Conservation (phyloP, 2,329 filamentous ascomycete genomes). For the Sarocladium oryzae region DNA sequence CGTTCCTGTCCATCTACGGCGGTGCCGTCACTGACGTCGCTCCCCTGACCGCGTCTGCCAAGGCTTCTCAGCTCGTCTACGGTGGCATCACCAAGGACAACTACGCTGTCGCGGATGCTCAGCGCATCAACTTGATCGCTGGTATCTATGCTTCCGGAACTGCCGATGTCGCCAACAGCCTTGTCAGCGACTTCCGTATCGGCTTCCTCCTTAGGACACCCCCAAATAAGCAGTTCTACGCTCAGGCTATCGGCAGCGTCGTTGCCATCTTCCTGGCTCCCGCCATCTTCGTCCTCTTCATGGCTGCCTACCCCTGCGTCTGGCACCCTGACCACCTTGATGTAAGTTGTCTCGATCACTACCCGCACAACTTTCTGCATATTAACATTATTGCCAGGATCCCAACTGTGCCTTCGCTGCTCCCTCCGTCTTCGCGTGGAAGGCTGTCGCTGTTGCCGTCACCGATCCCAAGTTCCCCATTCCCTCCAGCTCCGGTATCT, state of each 20-base stretch:
- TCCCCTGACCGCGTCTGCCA: constrained; percentile 59
- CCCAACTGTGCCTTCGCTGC: constrained; percentile 49
- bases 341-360: not conserved
- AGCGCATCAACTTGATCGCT: constrained; percentile 59
- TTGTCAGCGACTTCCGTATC: constrained; percentile 60
- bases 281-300: constrained; percentile 62
- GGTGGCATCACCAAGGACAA: constrained; percentile 55
- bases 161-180: constrained; percentile 45
- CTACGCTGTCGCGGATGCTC: constrained; percentile 43
- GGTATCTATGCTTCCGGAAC: constrained; percentile 50
- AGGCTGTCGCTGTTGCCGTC: constrained; percentile 54
- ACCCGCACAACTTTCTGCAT: not conserved
- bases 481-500: constrained; percentile 46
- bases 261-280: constrained; percentile 62
- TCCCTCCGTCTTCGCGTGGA: constrained; percentile 60
- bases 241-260: constrained; percentile 55
- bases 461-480: constrained; percentile 51
- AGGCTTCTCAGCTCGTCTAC: constrained; percentile 63
- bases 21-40: constrained; percentile 53
- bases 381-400: constrained; percentile 14
- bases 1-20: constrained; percentile 43
- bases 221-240: constrained; percentile 59
- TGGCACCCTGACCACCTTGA: constrained; percentile 37
- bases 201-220: constrained; percentile 61
- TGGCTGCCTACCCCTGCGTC: constrained; percentile 63